Evolutionary conservation across 2,329 filamentous ascomycete species (phyloP).

Genomic region (Diaporthe humulicola): DNA sequence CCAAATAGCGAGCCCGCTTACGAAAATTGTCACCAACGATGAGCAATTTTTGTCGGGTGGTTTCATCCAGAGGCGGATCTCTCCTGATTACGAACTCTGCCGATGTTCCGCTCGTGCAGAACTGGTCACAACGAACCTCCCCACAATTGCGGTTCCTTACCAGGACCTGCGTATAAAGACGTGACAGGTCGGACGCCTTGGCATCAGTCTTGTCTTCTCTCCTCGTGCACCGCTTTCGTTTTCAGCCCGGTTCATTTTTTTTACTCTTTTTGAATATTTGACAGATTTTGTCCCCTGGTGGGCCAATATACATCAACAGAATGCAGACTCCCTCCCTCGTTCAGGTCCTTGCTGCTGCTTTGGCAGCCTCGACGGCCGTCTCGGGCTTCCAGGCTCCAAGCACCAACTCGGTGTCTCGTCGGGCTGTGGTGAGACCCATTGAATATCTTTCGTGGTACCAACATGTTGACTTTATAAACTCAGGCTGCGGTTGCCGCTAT

Average conservation of each 20-base stretch:
- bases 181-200: not conserved
- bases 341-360: not conserved
- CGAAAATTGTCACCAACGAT: not conserved
- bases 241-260: not conserved
- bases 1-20: no score
- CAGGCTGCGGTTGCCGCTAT: constrained; percentile 5
- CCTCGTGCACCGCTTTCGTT: not conserved
- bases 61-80: not conserved
- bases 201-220: not conserved
- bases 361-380: constrained; percentile 24
- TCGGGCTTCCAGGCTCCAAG: constrained; percentile 1
- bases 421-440: not conserved
- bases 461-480: not conserved
- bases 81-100: not conserved
- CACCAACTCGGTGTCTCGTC: not conserved
- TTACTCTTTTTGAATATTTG: not conserved
- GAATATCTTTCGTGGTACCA: not conserved
- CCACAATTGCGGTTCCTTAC: not conserved
- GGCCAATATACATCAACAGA: not conserved
- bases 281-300: not conserved
- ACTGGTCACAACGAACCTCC: not conserved
- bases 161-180: not conserved
- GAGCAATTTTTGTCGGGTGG: not conserved
- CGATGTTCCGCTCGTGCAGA: not conserved
- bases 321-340: constrained; percentile 20